These are phyloP conservation scores for Udeniomyces megalosporus DNA, from an alignment of 768 basidiomycete species.

Conservation along the genomic window DNA sequence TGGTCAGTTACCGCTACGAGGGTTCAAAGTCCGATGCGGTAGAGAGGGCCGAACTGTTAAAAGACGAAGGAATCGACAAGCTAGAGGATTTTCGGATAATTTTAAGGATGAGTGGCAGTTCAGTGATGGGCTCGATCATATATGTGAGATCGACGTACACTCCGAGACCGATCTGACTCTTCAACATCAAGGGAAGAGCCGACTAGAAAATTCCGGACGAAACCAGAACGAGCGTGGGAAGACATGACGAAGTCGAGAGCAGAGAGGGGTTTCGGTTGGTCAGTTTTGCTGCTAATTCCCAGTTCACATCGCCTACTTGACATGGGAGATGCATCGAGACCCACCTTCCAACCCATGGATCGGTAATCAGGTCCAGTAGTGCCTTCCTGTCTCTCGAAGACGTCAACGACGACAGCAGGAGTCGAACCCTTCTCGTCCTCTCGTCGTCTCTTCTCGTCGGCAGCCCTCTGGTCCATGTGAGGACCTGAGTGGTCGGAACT, in stretches of 20 bases:
- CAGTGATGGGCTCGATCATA: not conserved
- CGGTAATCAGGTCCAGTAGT: conserved; percentile 5
- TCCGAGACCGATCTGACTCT: conserved; percentile 9
- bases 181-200: conserved; percentile 1
- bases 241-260: too few relatives aligned
- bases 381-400: too few relatives aligned
- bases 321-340: too few relatives aligned
- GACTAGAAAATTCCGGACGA: not conserved
- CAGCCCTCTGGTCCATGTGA: too few relatives aligned
- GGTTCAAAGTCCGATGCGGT: not conserved
- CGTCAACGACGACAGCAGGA: too few relatives aligned
- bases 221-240: too few relatives aligned
- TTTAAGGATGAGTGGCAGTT: not conserved
- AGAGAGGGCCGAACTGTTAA: not conserved
- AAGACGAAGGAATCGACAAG: not conserved
- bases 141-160: not conserved
- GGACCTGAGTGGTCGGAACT: too few relatives aligned
- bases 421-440: too few relatives aligned
- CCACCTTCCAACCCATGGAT: not conserved
- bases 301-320: too few relatives aligned
- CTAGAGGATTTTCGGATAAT: not conserved
- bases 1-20: not conserved
- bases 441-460: too few relatives aligned
- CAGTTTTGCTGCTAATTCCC: too few relatives aligned
- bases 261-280: too few relatives aligned